Evolutionary conservation across 2,329 filamentous ascomycete genomes (phyloP).

Genomic region (Chaetomiaceae sp.): DNA sequence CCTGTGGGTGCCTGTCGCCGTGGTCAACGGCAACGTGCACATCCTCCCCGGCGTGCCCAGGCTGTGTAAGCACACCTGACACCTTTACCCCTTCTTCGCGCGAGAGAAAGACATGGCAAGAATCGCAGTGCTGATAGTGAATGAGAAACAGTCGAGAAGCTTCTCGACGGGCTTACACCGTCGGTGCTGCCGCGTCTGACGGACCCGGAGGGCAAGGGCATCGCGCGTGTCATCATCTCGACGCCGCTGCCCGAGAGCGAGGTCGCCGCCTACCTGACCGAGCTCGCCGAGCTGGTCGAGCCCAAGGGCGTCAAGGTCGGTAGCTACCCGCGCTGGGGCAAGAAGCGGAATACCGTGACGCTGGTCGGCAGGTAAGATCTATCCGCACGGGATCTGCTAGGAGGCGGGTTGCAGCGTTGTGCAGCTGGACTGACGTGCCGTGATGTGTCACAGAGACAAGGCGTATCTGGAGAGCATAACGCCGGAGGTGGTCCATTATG

Average conservation of each 20-base stretch:
- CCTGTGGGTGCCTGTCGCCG: constrained; percentile 82
- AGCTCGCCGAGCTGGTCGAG: constrained; percentile 67
- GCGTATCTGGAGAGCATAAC: constrained; percentile 74
- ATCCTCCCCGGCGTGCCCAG: constrained; percentile 86
- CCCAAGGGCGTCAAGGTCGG: constrained; percentile 83
- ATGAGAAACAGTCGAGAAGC: constrained; percentile 64
- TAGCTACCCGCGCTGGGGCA: constrained; percentile 90
- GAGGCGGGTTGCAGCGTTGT: too few species aligned
- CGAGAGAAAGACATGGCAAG: too few species aligned
- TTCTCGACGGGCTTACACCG: constrained; percentile 73
- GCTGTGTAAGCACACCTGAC: constrained; percentile 61
- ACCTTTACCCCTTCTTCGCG: too few species aligned
- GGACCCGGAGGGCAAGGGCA: constrained; percentile 77
- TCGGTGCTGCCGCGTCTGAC: constrained; percentile 61
- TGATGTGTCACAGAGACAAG: constrained; percentile 60
- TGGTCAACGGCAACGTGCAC: constrained; percentile 90
- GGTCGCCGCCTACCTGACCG: constrained; percentile 75
- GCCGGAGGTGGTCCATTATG: constrained; percentile 67
- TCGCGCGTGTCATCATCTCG: constrained; percentile 71
- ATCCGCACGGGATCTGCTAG: too few species aligned
- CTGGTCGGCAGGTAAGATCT: constrained; percentile 66
- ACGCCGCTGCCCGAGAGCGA: constrained; percentile 83
- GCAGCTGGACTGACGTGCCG: constrained; percentile 9
- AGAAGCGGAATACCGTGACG: constrained; percentile 81
- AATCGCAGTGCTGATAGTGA: too few species aligned